These are phyloP conservation scores for Lipomyces oligophaga DNA, from an alignment of 805 yeast genomes.

Conservation along the genomic window DNA sequence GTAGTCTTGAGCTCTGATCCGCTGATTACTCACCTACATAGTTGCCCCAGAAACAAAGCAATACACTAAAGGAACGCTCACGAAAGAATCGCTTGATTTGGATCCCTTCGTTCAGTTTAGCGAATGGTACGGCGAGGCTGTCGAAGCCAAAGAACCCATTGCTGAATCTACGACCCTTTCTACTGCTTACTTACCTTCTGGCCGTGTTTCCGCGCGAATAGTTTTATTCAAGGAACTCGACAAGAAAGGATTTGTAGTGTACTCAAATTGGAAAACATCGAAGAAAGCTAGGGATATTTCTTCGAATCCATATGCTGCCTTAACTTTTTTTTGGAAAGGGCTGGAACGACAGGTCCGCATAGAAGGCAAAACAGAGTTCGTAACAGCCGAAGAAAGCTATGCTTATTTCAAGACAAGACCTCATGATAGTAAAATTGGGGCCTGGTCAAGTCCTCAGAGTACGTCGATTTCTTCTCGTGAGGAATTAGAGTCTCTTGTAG, in stretches of 20 bases:
- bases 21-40: conserved; percentile 1
- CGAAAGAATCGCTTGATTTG: conserved; percentile 48
- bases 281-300: conserved; percentile 71
- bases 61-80: conserved; percentile 64
- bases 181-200: conserved; percentile 83
- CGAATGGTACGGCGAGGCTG: conserved; percentile 80
- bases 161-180: conserved; percentile 77
- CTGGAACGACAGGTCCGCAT: conserved; percentile 89
- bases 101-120: conserved; percentile 78
- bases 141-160: conserved; percentile 50
- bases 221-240: conserved; percentile 90
- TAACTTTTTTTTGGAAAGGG: conserved; percentile 89
- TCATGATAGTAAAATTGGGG: conserved; percentile 88
- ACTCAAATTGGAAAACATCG: conserved; percentile 87
- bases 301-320: conserved; percentile 73
- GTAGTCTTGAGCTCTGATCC: conserved; percentile 1
- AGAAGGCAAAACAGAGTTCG: conserved; percentile 77
- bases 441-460: conserved; percentile 94
- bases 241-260: conserved; percentile 68
- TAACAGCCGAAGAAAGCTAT: conserved; percentile 67
- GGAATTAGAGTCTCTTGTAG: conserved; percentile 55
- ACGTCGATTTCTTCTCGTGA: conserved; percentile 54
- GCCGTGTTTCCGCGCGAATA: conserved; percentile 80
- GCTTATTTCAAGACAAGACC: conserved; percentile 85
- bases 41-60: conserved; percentile 47